Percentiles rank a stretch among this genome's conserved stretches.
Conservation (phyloP, 2,329 filamentous ascomycete genomes). For the Colletotrichum sp. region DNA sequence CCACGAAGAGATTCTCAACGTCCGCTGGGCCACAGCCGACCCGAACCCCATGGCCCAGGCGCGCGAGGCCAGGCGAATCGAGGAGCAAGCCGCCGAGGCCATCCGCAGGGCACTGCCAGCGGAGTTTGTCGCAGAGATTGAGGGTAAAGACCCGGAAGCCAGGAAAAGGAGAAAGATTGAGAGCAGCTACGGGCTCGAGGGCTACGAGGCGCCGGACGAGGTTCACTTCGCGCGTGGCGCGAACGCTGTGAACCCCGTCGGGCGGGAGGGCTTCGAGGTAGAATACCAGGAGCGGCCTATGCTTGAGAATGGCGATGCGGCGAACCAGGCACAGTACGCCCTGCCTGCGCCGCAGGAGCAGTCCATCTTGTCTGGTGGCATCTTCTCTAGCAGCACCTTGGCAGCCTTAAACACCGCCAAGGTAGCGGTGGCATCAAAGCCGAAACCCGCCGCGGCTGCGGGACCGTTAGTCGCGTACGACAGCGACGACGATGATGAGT, state of each 20-base stretch:
- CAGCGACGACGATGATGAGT: slow-evolving; percentile 74
- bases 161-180: slow-evolving; percentile 89
- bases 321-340: slow-evolving; percentile 33
- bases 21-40: slow-evolving; percentile 95
- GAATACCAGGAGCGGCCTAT: slow-evolving; percentile 66
- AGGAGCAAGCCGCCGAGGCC: slow-evolving; percentile 96
- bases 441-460: slow-evolving; percentile 54
- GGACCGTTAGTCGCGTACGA: slow-evolving; percentile 88
- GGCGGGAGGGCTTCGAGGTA: slow-evolving; percentile 64
- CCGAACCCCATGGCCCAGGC: slow-evolving; percentile 96
- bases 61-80: slow-evolving; percentile 83
- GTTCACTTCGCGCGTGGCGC: slow-evolving; percentile 88
- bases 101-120: slow-evolving; percentile 86
- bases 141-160: slow-evolving; percentile 86
- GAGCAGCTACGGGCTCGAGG: slow-evolving; percentile 84
- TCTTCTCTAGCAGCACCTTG: slow-evolving; percentile 83
- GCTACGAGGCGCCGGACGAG: slow-evolving; percentile 93
- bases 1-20: slow-evolving; percentile 90
- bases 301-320: slow-evolving; percentile 55
- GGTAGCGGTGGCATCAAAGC: slow-evolving; percentile 58
- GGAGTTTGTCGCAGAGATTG: slow-evolving; percentile 91
- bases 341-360: slow-evolving; percentile 31
- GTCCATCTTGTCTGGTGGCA: slow-evolving; percentile 58
- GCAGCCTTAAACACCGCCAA: slow-evolving; percentile 72
- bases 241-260: slow-evolving; percentile 66